These are phyloP conservation scores for Vitellaria paradoxa DNA, from an alignment of 179 eudicot genomes.

Conservation along the genomic window DNA sequence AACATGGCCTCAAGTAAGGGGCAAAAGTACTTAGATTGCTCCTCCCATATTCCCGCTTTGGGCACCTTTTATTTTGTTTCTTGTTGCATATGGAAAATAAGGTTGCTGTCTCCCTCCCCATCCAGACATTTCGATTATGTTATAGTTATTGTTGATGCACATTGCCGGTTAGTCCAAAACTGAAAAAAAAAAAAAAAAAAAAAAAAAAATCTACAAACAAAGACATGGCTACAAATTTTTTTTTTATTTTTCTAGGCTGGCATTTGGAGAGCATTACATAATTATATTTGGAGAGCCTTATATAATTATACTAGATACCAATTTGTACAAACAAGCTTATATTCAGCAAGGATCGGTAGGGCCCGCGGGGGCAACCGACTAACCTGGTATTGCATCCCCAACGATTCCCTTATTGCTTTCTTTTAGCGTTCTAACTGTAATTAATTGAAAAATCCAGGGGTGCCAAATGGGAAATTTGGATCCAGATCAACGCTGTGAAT, in stretches of 20 bases:
- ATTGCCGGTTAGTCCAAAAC: not conserved
- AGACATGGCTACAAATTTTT: not conserved
- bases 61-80: no score
- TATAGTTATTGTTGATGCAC: not conserved
- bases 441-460: conserved; percentile 37
- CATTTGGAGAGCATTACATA: no score
- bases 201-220: conserved; percentile 13
- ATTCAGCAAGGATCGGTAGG: not conserved
- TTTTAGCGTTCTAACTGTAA: not conserved
- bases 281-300: no score
- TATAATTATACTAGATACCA: not conserved
- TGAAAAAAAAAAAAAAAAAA: not conserved
- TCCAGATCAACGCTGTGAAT: conserved; percentile 39
- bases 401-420: not conserved
- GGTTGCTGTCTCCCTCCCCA: not conserved
- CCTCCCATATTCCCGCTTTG: no score
- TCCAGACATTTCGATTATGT: not conserved
- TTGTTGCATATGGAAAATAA: not conserved
- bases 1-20: no score
- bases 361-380: not conserved
- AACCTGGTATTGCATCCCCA: not conserved
- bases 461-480: conserved; percentile 45
- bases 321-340: not conserved
- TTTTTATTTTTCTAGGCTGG: conserved; percentile 8
- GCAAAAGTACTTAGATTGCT: no score